Base-by-base conservation (phyloP, 805 yeast species). In the Sugiyamaella chiloensis region DNA sequence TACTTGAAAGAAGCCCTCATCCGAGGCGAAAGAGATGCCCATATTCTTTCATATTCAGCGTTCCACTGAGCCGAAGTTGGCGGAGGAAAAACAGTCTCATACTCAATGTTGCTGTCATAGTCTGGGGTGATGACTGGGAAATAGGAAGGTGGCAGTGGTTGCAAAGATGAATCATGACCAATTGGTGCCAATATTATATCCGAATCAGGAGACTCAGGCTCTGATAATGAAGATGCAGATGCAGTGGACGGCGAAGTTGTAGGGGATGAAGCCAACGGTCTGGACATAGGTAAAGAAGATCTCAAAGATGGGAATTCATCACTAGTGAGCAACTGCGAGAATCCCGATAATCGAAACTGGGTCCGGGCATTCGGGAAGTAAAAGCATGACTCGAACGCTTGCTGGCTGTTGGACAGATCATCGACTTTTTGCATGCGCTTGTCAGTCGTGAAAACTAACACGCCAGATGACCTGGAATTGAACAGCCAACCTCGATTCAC, bases 401-500 rank as follows among this genome's bases (percentile, higher is more conserved):
- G 77, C 11, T 39, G 12, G 19, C 55, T 42, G 2, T 37, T 14
- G 11, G 62, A 56, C 17, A 71, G 52, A 32, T 85, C 85, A 11
- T 66, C 65, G 57, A 73, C 74, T 64, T 87, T 87, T 42, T 69
- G 68, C 71, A 83, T 80, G 63, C 96, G 70, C 59, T 73, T 72
- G 64, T 87, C 96, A 1, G 93, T 83, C 36, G 83, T 76, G 57
- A 84, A 80, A 0, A 86, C 74, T 44, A 87, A 63, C 9, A 84
- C 78, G 58, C 85, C 87, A 21, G 83, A 81, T 48, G 76, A 71
- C 52, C 74, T 74, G 60, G 85, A 87, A 59, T 79, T 73, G 60
- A 87, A 87, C 42, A 87, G 67, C 64, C 85, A 87, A 6, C 89
- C 93, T 42, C 95, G 73, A 55, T 71, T 78, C 3, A 86, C 79